Base-by-base conservation (phyloP, 371 early-diverging fungal species). In the Mucor sp. region DNA sequence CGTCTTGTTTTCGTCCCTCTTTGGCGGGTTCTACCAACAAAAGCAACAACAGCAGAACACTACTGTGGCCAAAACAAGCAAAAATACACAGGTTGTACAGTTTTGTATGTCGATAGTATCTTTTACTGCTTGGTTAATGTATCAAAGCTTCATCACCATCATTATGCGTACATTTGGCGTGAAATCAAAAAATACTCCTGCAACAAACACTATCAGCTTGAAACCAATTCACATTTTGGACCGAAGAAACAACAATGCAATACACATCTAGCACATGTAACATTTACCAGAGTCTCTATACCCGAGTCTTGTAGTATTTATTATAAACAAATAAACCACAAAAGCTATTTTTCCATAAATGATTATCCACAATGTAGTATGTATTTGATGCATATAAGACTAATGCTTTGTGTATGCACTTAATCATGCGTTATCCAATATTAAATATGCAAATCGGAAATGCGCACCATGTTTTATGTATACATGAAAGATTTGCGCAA, bases 51-150 rank as follows among this genome's bases (percentile, higher is more conserved):
- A 55, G 28, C 23, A 28, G 17, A 27, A 39, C 12, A 27, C 17
- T 6, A 58, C 65, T 57, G 32, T 67, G 4, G 35, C 50, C 1
- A 57, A 57, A 57, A 21, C 33, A 14, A 15, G 41, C 8, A 53
- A 53, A 27, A 55, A 63, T n/a, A 53, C 25, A n/a, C 39, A 53
- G 3, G 15, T 63, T 27, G 56, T 63, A 0, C 63, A 63, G 21
- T 55, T 63, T 8, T 63, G 63, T 19, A 50, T 39, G 53, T 50
- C 62, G 30, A 27, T 57, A 33, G 62, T 62, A 27, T 67, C 68
- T 0, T 67, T 67, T 67, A 62, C 62, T n/a, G 62, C 68, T 21
- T 67, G 68, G 68, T 25, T 67, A 14, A 61, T 67, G 50, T 67
- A 67, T 23, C 56, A 56, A 62, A 47, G 44, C 14, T 37, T 62